Evolutionary conservation across 257 asterid genomes (phyloP), one percentile per base, ranked within the genome.

Genomic region (Solanum tarapatanum): DNA sequence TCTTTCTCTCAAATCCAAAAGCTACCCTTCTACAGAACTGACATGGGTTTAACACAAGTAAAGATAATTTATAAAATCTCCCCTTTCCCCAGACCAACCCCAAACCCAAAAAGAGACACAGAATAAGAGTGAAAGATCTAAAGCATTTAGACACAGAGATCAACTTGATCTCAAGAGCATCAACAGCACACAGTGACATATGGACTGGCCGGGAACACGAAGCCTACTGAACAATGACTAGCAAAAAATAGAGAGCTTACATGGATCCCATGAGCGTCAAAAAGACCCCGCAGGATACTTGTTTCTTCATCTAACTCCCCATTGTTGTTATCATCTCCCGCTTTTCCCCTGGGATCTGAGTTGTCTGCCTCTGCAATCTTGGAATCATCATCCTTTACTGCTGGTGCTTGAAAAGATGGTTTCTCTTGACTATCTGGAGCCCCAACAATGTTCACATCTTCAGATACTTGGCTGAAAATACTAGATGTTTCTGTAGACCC

Each of bases 251-350:
- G 68, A 85, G 82, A 87, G 88, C 98, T 94, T 90, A 96, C 99
- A 88, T 96, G 99, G 89, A 96, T 94, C 80, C 98, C 98, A 72
- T 96, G 94, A 68, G 98, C 94, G 74, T 92, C 95, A 88, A 96
- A 96, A 87, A 96, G 99, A 91, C 91, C 88, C 93, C 89, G 95
- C 88, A 96, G 90, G 82, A 96, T 89, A 91, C 90, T 92, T 7
- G 94, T 91, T 88, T 95, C 99, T 88, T 92, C 98, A 82, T 95
- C 95, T n/a, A 88, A 89, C 80, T 91, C 93, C 77, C 76, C 88
- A 86, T 92, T 90, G 70, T 85, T 91, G 82, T 84, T 83, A 85
- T 68, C 77, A 75, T 87, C 92, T 30, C 84, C 89, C 41, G 84
- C 92, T 86, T 91, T 39, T 30, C 51, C 83, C 33, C 58, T 89